Evolutionary conservation across 1,284 basidiomycete genomes (phyloP), one percentile per base, ranked within the genome.

Genomic region (Rhodotorula sp.): DNA sequence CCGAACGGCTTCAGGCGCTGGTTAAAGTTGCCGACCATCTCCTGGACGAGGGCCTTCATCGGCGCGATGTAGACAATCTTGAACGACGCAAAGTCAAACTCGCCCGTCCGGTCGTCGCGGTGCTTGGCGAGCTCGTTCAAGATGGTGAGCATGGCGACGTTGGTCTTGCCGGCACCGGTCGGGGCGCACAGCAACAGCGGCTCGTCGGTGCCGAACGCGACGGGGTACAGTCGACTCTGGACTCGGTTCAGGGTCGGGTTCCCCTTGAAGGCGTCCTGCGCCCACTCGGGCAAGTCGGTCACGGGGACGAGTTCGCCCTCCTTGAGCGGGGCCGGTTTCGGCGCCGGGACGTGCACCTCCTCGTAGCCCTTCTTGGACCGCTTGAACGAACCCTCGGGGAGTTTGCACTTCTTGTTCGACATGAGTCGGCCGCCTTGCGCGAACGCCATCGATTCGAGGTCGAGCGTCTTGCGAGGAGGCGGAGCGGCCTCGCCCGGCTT

Each of bases 121-220:
- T 90, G 88, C 79, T 95, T 95, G 45, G 85, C 82, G 49, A 97
- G 86, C 77, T 95, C 92, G 78, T 92, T 91, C 23, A 97, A 86
- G 76, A 97, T 90, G 0, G 93, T 89, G 19, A 99, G 85, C 87
- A 99, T 93, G 19, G 97, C 97, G 43, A 98, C 97, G 78, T 99
- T 99, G 47, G 97, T 99, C 93, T 99, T 99, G 77, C 97, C 97
- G 7, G 97, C 97, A 82, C 97, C 97, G 0, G 97, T 99, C 3
- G 97, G 97, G 0, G 97, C 97, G 84, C 97, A 99, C 54, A 99
- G 88, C 45, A 99, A 85, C 77, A 99, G 87, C 0, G 95, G 95
- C 77, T 99, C 95, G 77, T 97, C 94, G 49, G 77, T 77, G 6
- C 93, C 93, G 80, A 97, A 98, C 0, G 95, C 97, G 67, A 94